phyloP scores from a whole-genome alignment of 2,329 filamentous ascomycete species.

The Beauveria caledonica region DNA sequence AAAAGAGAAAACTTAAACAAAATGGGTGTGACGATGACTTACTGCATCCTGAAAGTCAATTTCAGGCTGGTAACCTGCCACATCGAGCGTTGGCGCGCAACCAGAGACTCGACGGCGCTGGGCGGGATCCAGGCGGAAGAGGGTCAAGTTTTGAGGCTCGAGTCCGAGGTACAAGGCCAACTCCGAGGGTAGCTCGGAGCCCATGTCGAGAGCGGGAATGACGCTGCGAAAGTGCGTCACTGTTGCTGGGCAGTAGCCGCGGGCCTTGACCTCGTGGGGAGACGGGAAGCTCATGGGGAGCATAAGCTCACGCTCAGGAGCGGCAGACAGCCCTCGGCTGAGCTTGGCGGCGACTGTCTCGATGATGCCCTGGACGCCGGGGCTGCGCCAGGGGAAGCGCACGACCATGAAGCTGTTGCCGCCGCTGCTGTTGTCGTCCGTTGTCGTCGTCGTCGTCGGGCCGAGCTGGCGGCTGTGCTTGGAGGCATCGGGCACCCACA shows the following conservation, averaged over 20 bases:
- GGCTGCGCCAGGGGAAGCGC: constrained; percentile 53
- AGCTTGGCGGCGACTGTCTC: constrained; percentile 43
- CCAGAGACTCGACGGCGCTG: constrained; percentile 50
- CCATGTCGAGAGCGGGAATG: constrained; percentile 47
- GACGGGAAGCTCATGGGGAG: constrained; percentile 58
- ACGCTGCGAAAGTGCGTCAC: constrained; percentile 59
- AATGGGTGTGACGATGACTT: constrained; percentile 29
- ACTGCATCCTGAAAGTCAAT: constrained; percentile 65
- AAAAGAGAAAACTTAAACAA: neutral
- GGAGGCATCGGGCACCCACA: constrained; percentile 60
- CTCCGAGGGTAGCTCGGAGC: constrained; percentile 50
- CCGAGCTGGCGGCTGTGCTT: constrained; percentile 44
- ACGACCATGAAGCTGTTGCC: constrained; percentile 47
- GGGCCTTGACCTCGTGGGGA: constrained; percentile 45
- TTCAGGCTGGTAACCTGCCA: constrained; percentile 55
- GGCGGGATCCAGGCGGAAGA: constrained; percentile 59
- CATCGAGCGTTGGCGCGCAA: constrained; percentile 49
- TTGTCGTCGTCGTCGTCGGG: constrained; percentile 23
- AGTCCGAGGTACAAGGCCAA: constrained; percentile 59
- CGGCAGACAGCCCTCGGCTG: constrained; percentile 36
- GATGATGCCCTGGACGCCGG: constrained; percentile 39
- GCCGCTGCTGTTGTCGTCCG: neutral
- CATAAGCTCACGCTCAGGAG: constrained; percentile 55
- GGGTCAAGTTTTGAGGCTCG: constrained; percentile 48
- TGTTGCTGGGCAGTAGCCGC: constrained; percentile 51